Conservation (phyloP, 805 yeast species). For the Hagleromyces aurorensis region DNA sequence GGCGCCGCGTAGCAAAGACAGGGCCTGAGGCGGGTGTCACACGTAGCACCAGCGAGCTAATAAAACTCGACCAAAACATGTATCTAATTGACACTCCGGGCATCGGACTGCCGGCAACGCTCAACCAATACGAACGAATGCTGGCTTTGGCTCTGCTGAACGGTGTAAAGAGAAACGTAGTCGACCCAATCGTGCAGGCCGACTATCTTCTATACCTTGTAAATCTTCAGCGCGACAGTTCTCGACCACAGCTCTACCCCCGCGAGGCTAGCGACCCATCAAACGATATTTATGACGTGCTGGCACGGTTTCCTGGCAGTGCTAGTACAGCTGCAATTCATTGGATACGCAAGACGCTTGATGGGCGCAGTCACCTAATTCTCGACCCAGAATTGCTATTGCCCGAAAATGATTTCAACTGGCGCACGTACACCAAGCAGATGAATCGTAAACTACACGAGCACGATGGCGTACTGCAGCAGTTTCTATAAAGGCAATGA, state of each 20-base stretch:
- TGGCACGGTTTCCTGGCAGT: slow-evolving; percentile 36
- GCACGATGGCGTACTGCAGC: too few relatives aligned
- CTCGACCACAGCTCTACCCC: slow-evolving; percentile 12
- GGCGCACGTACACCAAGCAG: too few relatives aligned
- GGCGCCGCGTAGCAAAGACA: slow-evolving; percentile 66
- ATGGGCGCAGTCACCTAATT: slow-evolving; percentile 38
- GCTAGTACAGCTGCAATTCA: slow-evolving; percentile 55
- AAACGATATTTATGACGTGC: slow-evolving; percentile 54
- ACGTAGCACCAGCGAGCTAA: slow-evolving; percentile 63
- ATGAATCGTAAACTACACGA: too few relatives aligned
- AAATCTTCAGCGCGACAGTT: slow-evolving; percentile 42
- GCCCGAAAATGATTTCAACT: slow-evolving; percentile 13
- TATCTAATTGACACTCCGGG: slow-evolving; percentile 89
- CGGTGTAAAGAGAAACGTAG: slow-evolving; percentile 56
- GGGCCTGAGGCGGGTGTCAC: slow-evolving; percentile 93
- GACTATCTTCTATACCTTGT: slow-evolving; percentile 72
- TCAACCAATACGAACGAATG: slow-evolving; percentile 61
- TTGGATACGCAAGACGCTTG: slow-evolving; percentile 55
- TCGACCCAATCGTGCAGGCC: slow-evolving; percentile 80
- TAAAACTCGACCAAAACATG: slow-evolving; percentile 50
- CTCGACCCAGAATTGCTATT: slow-evolving; percentile 23
- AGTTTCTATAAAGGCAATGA: too few relatives aligned
- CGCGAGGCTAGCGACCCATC: slow-evolving; percentile 41
- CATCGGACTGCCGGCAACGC: slow-evolving; percentile 63
- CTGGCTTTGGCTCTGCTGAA: slow-evolving; percentile 66